These are phyloP conservation scores for Laburnicola sp. DNA, from an alignment of 2,329 filamentous ascomycete species.

Conservation along the genomic window DNA sequence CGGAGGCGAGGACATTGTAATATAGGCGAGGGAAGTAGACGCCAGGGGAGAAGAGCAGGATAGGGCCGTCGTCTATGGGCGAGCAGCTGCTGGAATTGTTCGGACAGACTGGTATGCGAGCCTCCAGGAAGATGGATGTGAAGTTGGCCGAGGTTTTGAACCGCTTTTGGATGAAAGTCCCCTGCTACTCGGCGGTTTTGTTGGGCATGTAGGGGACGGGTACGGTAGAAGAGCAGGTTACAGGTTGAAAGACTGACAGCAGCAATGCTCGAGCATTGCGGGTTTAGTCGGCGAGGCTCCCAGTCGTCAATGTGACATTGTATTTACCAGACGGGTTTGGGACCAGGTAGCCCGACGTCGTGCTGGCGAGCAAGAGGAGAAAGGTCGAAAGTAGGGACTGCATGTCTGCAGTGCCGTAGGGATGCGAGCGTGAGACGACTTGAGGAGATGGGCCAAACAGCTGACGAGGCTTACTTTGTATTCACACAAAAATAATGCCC, in stretches of 20 bases:
- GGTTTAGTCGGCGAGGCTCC: constrained; percentile 22
- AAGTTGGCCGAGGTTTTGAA: constrained; percentile 24
- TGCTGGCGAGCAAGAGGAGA: constrained; percentile 16
- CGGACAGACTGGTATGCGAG: constrained; percentile 23
- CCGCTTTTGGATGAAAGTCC: constrained; percentile 14
- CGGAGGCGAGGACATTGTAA: constrained; percentile 49
- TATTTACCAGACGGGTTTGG: constrained; percentile 20
- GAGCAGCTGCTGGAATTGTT: constrained; percentile 10
- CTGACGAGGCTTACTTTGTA: not conserved
- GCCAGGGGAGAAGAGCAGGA: constrained; percentile 52
- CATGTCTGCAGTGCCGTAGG: constrained; percentile 8
- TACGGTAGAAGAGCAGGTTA: constrained; percentile 18
- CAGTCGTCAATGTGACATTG: constrained; percentile 25
- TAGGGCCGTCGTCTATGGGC: constrained; percentile 14
- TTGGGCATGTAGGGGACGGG: constrained; percentile 24
- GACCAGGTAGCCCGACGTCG: constrained; percentile 17
- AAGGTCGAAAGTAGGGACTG: constrained; percentile 14
- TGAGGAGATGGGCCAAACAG: not conserved
- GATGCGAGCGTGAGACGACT: not conserved
- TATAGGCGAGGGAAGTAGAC: constrained; percentile 47
- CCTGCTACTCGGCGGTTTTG: constrained; percentile 24
- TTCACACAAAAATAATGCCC: not conserved
- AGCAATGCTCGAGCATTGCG: constrained; percentile 21
- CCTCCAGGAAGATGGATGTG: constrained; percentile 23
- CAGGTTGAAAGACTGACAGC: constrained; percentile 26